Conservation (phyloP, 176 grass and related monocot genomes). For the Musa troglodytarum region DNA sequence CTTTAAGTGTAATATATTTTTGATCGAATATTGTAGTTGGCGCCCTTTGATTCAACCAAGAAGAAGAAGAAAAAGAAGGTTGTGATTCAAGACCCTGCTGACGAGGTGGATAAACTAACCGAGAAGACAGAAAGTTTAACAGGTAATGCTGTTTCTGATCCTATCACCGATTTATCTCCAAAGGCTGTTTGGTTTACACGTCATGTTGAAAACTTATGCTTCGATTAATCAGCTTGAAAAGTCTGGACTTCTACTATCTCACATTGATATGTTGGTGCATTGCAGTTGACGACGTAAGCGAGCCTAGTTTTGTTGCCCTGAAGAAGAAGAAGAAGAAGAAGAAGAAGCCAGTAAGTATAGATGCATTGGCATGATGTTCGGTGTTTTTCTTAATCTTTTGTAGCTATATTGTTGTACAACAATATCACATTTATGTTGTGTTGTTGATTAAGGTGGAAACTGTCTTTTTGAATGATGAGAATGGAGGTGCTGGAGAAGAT, state of each 20-base stretch:
- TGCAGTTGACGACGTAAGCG: conserved; percentile 43
- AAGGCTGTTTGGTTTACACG: not conserved
- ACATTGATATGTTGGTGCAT: conserved; percentile 6
- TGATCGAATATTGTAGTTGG: conserved; percentile 33
- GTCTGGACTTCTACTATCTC: conserved; percentile 2
- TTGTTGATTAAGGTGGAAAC: conserved; percentile 55
- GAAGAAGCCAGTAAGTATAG: conserved; percentile 46
- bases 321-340: conserved; percentile 97
- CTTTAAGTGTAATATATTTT: conserved; percentile 6
- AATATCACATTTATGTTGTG: not conserved
- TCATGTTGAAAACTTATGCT: not conserved
- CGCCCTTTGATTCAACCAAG: conserved; percentile 82
- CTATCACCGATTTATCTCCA: not conserved
- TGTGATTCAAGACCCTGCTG: conserved; percentile 64
- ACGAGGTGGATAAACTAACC: conserved; percentile 62
- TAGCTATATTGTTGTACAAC: not conserved
- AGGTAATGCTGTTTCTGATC: conserved; percentile 12
- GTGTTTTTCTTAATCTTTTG: not conserved
- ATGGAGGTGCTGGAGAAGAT: conserved; percentile 38
- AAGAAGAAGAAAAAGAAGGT: conserved; percentile 99
- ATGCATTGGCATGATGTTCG: not conserved
- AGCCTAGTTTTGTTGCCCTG: conserved; percentile 48
- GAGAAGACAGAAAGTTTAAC: conserved; percentile 60
- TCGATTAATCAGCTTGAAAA: no score
- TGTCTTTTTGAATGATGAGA: conserved; percentile 28